Evolutionary conservation across 2,329 filamentous ascomycete species (phyloP).

Genomic region (Paraphaeosphaeria minitans): DNA sequence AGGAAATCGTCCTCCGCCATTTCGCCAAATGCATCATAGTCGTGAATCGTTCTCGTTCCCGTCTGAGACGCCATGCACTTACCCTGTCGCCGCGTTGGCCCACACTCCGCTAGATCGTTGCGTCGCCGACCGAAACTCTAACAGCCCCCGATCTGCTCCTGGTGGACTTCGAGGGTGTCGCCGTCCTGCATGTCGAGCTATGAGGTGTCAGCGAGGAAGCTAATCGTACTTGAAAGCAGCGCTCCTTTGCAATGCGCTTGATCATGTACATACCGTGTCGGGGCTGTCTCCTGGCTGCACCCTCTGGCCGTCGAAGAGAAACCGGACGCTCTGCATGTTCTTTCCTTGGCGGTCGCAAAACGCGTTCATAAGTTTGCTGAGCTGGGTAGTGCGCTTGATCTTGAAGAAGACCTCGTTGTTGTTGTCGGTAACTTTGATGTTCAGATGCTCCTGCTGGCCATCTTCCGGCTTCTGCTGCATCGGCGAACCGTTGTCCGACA

Average conservation of each 20-base stretch:
- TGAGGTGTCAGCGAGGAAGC: conserved; percentile 18
- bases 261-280: conserved; percentile 72
- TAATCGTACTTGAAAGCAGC: background rate
- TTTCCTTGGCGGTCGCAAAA: conserved; percentile 98
- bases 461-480: conserved; percentile 53
- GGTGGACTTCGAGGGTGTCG: conserved; percentile 94
- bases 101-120: background rate
- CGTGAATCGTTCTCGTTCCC: background rate
- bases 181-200: conserved; percentile 97
- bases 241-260: background rate
- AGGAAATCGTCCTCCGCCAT: conserved; percentile 3
- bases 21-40: conserved; percentile 10
- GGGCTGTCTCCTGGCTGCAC: conserved; percentile 90
- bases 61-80: background rate
- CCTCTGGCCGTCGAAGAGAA: conserved; percentile 93
- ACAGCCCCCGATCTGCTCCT: conserved; percentile 90
- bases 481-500: conserved; percentile 53
- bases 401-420: conserved; percentile 99
- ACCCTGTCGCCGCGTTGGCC: background rate
- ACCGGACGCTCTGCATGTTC: conserved; percentile 80
- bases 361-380: conserved; percentile 97
- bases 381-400: conserved; percentile 94
- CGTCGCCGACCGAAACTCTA: conserved; percentile 28
- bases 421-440: conserved; percentile 99
- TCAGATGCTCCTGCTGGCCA: conserved; percentile 77